A percentile compares a stretch with the other conserved stretches of the same genome.
phyloP scores from a whole-genome alignment of 2,329 filamentous ascomycete genomes.

The Penicillium oxalicum region DNA sequence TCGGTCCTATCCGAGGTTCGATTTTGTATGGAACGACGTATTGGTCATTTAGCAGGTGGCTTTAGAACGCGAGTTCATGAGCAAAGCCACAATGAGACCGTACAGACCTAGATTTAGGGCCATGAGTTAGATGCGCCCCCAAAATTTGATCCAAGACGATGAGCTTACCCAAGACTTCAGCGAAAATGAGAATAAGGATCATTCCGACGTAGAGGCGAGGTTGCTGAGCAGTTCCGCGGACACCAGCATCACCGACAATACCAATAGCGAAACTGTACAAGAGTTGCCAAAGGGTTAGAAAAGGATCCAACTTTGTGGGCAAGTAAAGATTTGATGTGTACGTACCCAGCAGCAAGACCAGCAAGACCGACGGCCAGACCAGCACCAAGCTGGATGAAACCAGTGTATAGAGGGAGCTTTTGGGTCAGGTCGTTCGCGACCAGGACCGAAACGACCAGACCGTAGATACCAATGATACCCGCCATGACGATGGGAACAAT shows the following conservation, averaged over 20 bases:
- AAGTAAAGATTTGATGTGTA: conserved; percentile 3
- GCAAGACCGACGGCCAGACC: conserved; percentile 76
- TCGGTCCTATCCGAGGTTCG: conserved; percentile 9
- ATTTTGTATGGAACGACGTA: conserved; percentile 7
- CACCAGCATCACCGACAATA: conserved; percentile 62
- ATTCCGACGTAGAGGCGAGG: conserved; percentile 81
- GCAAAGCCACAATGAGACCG: conserved; percentile 94
- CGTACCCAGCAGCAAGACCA: conserved; percentile 67
- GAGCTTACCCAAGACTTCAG: conserved; percentile 84
- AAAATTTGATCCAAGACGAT: conserved; percentile 13
- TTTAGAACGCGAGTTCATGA: conserved; percentile 96
- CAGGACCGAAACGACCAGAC: conserved; percentile 79
- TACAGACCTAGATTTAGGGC: conserved; percentile 68
- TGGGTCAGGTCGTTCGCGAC: conserved; percentile 75
- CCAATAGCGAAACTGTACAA: conserved; percentile 67
- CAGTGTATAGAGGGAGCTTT: conserved; percentile 66
- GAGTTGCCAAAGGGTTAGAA: conserved; percentile 9
- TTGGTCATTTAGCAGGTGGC: conserved; percentile 51
- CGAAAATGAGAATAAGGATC: conserved; percentile 99
- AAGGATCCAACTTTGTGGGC: background rate
- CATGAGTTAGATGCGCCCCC: conserved; percentile 18
- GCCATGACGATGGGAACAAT: conserved; percentile 99
- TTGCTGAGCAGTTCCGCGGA: conserved; percentile 48
- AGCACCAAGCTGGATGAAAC: conserved; percentile 80
- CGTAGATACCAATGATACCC: conserved; percentile 99